Evolutionary conservation across 345 rosid species (phyloP), one percentile per base, ranked within the genome.

Genomic region (Psidium friedrichsthalianum): DNA sequence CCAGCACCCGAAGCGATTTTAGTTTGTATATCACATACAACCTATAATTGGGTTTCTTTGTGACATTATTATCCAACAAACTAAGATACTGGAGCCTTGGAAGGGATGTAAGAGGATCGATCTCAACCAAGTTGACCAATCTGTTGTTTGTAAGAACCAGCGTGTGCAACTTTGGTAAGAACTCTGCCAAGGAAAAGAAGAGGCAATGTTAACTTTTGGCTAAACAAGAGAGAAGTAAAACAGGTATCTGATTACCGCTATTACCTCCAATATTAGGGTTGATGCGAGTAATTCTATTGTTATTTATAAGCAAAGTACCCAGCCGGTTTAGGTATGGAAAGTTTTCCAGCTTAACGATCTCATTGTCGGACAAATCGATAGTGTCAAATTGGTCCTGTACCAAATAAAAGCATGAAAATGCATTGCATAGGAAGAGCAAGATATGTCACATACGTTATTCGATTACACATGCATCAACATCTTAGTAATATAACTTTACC

Each of bases 331-430:
- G 99, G 89, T 89, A 88, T 4, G 98, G 99, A 84, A 98, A 91
- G 91, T 96, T 95, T 83, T 98, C 99, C 40, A 98, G 97, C 94
- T 98, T 98, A 74, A 98, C 99, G 83, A 98, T 98, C 95, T 98
- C 99, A 88, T 98, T 98, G 86, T 98, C 99, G 11, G 99, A 93
- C 88, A 98, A 91, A 92, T 98, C 99, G 20, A 98, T 82, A 25
- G 99, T 98, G 92, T 98, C 99, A 32, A 98, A 98, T 92, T 98
- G 99, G 87, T 98, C 99, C 99, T 98, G 93, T 22, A 86, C 86
- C 82, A 85, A 88, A 54, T 36, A 83, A 86, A 83, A 56, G 24
- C 27, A 29, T 76, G 58, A 56, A 58, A 61, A 18, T 22, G 74
- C 55, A 4, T 5, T 27, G 5, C 84, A 6, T 40, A 44, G 55